Evolutionary conservation across 2,329 filamentous ascomycete genomes (phyloP), one percentile per base, ranked within the genome.

Genomic region (Arthrobotrys megalospora): DNA sequence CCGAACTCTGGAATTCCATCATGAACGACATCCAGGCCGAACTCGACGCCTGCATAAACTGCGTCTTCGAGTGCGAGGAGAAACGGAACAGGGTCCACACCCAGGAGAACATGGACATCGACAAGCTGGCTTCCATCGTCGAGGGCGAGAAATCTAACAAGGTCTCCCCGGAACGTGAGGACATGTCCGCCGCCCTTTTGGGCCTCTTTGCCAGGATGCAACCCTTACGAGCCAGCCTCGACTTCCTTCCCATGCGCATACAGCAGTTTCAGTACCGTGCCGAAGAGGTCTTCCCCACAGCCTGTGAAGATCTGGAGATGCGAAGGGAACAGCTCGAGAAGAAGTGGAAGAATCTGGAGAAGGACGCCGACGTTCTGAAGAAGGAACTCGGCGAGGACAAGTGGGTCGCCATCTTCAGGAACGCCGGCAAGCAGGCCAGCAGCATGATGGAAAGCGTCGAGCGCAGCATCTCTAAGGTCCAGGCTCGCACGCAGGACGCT

Each of bases 41-140:
- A 85, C 91, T 94, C 83, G 92, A 96, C 80, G 91, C 80, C 12
- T 82, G 81, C 43, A 81, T 82, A 50, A 82, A 81, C 45, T 86
- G 97, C 58, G 93, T 98, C 34, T 98, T 98, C 82, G 94, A 98
- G 84, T 97, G 98, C 94, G 96, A 99, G 84, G 96, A 98, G 85
- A 92, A 94, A 80, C 89, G 96, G 58, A 95, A 98, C 84, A 91
- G 91, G 84, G 85, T 86, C 32, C 85, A 85, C n/a, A 90, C 90
- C 16, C 90, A 91, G 48, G 88, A 89, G 6, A 83, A 72, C 34
- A 88, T 87, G 83, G 95, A 98, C 83, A 92, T 97, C 80, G 92
- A 92, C 75, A 94, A 97, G 81, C 87, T 98, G 32, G 93, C 97
- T 82, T 97, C 93, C 0, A 97, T 98, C 71, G 92, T 97, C 2